Percentiles rank a stretch among this genome's conserved stretches.
Conservation (phyloP, 306 rosid species). For the Pueraria montana region DNA sequence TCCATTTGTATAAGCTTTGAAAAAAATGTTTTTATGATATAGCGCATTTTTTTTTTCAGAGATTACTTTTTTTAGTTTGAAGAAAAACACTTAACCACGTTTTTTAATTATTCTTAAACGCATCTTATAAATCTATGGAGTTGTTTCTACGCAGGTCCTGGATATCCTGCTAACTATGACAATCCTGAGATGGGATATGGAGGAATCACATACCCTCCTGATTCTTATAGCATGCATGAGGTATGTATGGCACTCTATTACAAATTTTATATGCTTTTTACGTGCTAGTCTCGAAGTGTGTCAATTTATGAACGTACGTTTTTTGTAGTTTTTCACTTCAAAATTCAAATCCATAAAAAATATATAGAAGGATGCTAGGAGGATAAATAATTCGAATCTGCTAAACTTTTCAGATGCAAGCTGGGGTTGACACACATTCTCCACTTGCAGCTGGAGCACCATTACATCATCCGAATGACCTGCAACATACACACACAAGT, state of each 20-base stretch:
- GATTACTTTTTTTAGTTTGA: not conserved
- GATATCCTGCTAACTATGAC: constrained; percentile 60
- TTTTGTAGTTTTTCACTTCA: not conserved
- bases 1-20: not conserved
- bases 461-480: constrained; percentile 50
- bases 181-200: constrained; percentile 65
- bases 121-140: constrained; percentile 6
- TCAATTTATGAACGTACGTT: not conserved
- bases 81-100: not conserved
- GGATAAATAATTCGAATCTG: constrained; percentile 13
- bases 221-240: constrained; percentile 68
- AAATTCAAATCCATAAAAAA: too few relatives aligned
- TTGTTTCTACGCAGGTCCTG: constrained; percentile 62
- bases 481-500: constrained; percentile 51
- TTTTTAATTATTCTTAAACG: not conserved
- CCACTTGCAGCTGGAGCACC: constrained; percentile 56
- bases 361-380: too few relatives aligned
- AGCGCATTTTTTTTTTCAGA: not conserved
- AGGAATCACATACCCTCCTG: constrained; percentile 60
- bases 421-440: constrained; percentile 51
- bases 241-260: constrained; percentile 46
- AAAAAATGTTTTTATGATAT: not conserved
- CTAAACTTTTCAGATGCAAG: constrained; percentile 59
- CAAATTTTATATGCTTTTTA: constrained; percentile 13
- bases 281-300: not conserved